These are phyloP conservation scores for Martiniozyma abietophila DNA, from an alignment of 805 yeast genomes.

Conservation along the genomic window DNA sequence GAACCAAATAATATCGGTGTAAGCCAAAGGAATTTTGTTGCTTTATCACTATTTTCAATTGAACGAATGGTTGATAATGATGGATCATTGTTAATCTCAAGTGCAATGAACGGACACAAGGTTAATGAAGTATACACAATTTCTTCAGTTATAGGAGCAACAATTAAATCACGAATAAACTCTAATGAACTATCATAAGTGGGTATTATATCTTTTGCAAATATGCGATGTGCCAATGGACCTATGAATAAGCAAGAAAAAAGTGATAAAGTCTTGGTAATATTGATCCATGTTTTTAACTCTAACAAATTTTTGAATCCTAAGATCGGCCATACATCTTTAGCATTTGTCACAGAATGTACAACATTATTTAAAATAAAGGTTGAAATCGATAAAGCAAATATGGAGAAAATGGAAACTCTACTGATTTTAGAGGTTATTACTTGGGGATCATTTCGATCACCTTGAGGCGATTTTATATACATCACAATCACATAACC, in stretches of 20 bases:
- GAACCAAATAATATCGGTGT: conserved; percentile 65
- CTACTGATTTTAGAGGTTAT: conserved; percentile 33
- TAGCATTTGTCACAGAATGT: conserved; percentile 8
- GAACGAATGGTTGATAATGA: no score
- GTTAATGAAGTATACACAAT: conserved; percentile 47
- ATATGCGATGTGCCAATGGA: conserved; percentile 25
- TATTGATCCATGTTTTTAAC: not conserved
- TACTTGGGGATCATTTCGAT: conserved; percentile 36
- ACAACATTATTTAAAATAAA: conserved; percentile 19
- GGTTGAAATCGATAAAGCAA: conserved; percentile 26
- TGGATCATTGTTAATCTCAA: conserved; percentile 1
- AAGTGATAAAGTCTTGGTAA: conserved; percentile 12
- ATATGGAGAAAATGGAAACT: conserved; percentile 24
- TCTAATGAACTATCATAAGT: conserved; percentile 4
- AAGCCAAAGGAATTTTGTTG: conserved; percentile 12
- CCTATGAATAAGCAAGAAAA: conserved; percentile 27
- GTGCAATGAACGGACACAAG: conserved; percentile 11
- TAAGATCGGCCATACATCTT: conserved; percentile 8
- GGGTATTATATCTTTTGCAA: not conserved
- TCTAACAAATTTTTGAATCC: conserved; percentile 13
- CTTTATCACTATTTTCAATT: no score
- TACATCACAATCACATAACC: conserved; percentile 40
- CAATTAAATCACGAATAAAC: conserved; percentile 41
- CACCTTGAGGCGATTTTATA: conserved; percentile 15
- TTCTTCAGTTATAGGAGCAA: conserved; percentile 79